Percentiles rank a stretch among this genome's conserved stretches.
These are phyloP conservation scores for Malus hybrid DNA, from an alignment of 331 rosid genomes.

Conservation along the genomic window DNA sequence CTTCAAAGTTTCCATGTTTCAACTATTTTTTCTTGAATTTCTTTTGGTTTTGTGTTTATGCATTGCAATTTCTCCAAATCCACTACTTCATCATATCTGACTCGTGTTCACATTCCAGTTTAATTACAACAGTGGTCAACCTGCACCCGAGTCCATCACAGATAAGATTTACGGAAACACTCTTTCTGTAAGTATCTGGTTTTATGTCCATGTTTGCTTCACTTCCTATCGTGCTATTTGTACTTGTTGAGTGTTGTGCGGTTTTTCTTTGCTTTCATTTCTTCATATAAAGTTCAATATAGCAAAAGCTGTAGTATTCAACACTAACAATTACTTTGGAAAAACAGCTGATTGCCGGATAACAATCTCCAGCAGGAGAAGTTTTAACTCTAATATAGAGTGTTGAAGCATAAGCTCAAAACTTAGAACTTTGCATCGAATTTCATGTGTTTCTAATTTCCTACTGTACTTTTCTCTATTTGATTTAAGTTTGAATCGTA, in stretches of 20 bases:
- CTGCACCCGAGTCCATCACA: constrained; percentile 98
- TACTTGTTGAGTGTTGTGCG: neutral
- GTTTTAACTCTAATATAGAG: neutral
- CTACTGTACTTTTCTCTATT: neutral
- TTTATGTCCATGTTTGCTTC: constrained; percentile 1
- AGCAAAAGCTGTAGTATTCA: neutral
- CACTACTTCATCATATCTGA: constrained; percentile 20
- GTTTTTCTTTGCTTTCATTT: neutral
- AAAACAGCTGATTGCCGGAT: neutral
- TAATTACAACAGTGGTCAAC: constrained; percentile 95
- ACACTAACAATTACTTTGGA: neutral
- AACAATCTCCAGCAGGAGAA: neutral
- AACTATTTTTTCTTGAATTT: neutral
- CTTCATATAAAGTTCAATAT: neutral
- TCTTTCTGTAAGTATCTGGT: constrained; percentile 61
- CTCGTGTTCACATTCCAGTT: constrained; percentile 45
- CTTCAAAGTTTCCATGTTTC: neutral
- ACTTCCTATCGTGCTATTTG: neutral
- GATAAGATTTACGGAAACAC: constrained; percentile 98
- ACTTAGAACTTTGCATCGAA: neutral
- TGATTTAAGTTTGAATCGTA: constrained; percentile 6
- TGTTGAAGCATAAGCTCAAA: neutral
- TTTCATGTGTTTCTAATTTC: neutral
- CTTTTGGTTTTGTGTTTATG: neutral
- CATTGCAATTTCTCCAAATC: constrained; percentile 4